phyloP scores from a whole-genome alignment of 305 asterid species.

The Withania somnifera region DNA sequence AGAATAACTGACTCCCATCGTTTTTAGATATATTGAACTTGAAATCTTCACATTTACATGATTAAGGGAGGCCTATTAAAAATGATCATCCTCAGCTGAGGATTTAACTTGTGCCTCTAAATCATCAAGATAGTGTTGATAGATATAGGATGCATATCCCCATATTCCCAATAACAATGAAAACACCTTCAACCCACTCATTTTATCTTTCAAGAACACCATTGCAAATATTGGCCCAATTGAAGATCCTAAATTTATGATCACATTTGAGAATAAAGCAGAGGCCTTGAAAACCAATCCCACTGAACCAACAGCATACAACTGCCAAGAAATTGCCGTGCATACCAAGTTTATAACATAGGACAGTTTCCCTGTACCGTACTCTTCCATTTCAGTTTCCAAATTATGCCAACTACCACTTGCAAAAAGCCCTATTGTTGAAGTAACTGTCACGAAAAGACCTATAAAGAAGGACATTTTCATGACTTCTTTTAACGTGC shows the following conservation, averaged over 20 bases:
- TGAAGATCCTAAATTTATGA: slow-evolving; percentile 28
- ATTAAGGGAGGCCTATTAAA: background rate
- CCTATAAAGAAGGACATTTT: slow-evolving; percentile 22
- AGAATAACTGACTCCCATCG: no score
- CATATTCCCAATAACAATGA: slow-evolving; percentile 25
- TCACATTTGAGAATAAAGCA: slow-evolving; percentile 36
- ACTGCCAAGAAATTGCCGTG: slow-evolving; percentile 28
- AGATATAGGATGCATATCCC: slow-evolving; percentile 34
- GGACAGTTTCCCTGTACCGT: slow-evolving; percentile 12
- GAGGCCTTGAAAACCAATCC: slow-evolving; percentile 32
- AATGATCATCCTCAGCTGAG: background rate
- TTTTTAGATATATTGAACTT: no score
- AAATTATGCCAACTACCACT: slow-evolving; percentile 19
- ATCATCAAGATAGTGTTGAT: slow-evolving; percentile 26
- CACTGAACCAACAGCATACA: slow-evolving; percentile 20
- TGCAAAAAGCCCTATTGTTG: slow-evolving; percentile 5
- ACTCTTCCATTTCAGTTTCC: slow-evolving; percentile 23
- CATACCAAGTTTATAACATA: slow-evolving; percentile 14
- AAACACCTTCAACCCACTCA: slow-evolving; percentile 23
- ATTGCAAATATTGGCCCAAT: slow-evolving; percentile 26
- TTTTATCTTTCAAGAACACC: slow-evolving; percentile 27
- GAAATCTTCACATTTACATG: no score
- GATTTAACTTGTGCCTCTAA: background rate
- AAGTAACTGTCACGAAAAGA: slow-evolving; percentile 16
- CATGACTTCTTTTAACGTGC: slow-evolving; percentile 15